Evolutionary conservation across 2,329 filamentous ascomycete genomes (phyloP), one percentile per base, ranked within the genome.

Genomic region (Phoma sp.): DNA sequence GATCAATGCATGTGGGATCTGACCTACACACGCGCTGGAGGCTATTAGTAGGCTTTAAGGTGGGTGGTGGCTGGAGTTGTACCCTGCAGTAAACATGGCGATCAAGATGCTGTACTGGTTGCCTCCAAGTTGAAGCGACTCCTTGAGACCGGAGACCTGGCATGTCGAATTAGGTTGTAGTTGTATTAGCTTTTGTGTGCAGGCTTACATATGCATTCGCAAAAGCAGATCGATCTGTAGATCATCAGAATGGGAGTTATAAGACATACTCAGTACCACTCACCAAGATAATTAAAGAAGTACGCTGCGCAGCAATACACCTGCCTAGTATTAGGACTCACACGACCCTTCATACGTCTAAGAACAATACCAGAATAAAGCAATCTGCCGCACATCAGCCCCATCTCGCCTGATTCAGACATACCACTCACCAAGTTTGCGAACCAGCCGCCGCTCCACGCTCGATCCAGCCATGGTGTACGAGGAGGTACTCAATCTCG

Each of bases 251-350:
- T 22, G 22, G n/a, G 1, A 7, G 8, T 11, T 25, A 3, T 2
- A 9, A 24, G 14, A 18, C n/a, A 18, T 8, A 25, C 7, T 25
- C 18, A 18, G 9, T 23, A 23, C 14, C 33, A 45, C 59, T 33
- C 11, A 62, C 67, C 67, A 18, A 70, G 51, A 41, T 70, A 70
- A 18, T 70, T 70, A 59, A 70, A 69, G n/a, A 69, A 70, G 47
- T 69, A 70, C 13, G 64, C 66, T 23, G 66, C 60, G 43, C 67
- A 70, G 39, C 65, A 70, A 43, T 70, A 70, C 22, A 68, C 58
- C 62, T 66, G 37, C 10, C n/a, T 29, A 3, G 11, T 2, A 13
- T 59, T 42, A 57, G 42, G 4, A 35, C 4, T 25, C 2, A 9
- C 13, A 25, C 18, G 25, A 24, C 33, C 23, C 27, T 41, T 14